A percentile compares a stretch with the other conserved stretches of the same genome.
phyloP scores from a whole-genome alignment of 257 asterid genomes.

The Ilex aquifolium region DNA sequence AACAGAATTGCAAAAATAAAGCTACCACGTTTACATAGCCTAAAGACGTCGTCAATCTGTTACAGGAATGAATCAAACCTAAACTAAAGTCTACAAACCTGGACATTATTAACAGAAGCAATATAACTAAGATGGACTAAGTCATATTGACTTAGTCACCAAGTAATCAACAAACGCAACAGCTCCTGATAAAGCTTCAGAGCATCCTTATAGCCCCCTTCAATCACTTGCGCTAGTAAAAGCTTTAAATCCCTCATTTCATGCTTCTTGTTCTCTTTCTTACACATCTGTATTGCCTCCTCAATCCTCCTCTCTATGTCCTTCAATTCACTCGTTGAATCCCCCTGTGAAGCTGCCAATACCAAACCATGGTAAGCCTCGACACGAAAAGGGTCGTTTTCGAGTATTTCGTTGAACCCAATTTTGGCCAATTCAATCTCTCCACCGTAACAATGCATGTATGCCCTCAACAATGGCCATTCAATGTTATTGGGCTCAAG shows the following conservation, averaged over 20 bases:
- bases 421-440: slow-evolving; percentile 52
- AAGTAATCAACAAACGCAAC: no score
- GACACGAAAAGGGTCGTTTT: slow-evolving; percentile 61
- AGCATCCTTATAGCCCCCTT: slow-evolving; percentile 62
- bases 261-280: slow-evolving; percentile 41
- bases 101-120: no score
- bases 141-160: no score
- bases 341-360: slow-evolving; percentile 61
- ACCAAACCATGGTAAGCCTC: slow-evolving; percentile 94
- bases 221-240: slow-evolving; percentile 71
- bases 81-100: no score
- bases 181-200: slow-evolving; percentile 54
- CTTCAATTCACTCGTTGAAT: slow-evolving; percentile 37
- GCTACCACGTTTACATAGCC: no score
- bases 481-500: slow-evolving; percentile 69
- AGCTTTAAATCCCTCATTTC: slow-evolving; percentile 80
- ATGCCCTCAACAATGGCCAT: slow-evolving; percentile 86
- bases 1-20: no score
- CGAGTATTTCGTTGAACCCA: slow-evolving; percentile 54
- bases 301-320: slow-evolving; percentile 38
- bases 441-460: slow-evolving; percentile 47
- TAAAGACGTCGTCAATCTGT: no score
- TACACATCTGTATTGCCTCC: slow-evolving; percentile 54
- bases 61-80: no score
- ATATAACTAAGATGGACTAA: no score